These are phyloP conservation scores for Beauveria rudraprayagi DNA, from an alignment of 2,329 filamentous ascomycete species.

Conservation along the genomic window DNA sequence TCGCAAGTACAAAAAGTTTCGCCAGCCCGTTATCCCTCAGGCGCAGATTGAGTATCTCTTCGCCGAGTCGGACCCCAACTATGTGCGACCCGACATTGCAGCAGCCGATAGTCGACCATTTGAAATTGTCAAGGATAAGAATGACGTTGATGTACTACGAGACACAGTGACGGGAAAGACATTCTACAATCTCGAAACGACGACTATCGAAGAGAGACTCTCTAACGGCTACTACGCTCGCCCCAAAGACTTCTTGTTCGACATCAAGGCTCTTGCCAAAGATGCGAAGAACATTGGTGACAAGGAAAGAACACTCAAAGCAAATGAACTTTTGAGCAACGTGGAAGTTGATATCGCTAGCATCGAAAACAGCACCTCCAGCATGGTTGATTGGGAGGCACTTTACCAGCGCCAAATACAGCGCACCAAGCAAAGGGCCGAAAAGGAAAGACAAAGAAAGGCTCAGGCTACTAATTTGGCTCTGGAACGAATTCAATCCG, in stretches of 20 bases:
- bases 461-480: constrained; percentile 44
- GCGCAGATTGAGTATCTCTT: constrained; percentile 71
- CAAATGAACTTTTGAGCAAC: constrained; percentile 85
- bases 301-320: constrained; percentile 72
- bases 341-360: constrained; percentile 86
- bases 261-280: constrained; percentile 76
- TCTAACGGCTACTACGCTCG: constrained; percentile 95
- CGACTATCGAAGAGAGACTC: constrained; percentile 89
- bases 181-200: constrained; percentile 90
- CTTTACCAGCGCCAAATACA: constrained; percentile 67
- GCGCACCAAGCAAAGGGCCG: constrained; percentile 50
- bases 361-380: constrained; percentile 59
- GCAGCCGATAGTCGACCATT: constrained; percentile 60
- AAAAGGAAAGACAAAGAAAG: constrained; percentile 55
- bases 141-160: constrained; percentile 67
- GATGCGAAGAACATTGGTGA: constrained; percentile 81
- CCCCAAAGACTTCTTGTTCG: constrained; percentile 79
- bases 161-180: constrained; percentile 74
- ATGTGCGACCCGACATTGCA: constrained; percentile 49
- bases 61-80: constrained; percentile 71
- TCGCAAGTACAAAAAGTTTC: constrained; percentile 79
- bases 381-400: constrained; percentile 67
- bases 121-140: constrained; percentile 69
- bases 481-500: constrained; percentile 40
- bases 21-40: constrained; percentile 69